Percentiles rank a stretch among this genome's conserved stretches.
phyloP scores from a whole-genome alignment of 2,329 filamentous ascomycete genomes.

The Aspergillus brasiliensis region DNA sequence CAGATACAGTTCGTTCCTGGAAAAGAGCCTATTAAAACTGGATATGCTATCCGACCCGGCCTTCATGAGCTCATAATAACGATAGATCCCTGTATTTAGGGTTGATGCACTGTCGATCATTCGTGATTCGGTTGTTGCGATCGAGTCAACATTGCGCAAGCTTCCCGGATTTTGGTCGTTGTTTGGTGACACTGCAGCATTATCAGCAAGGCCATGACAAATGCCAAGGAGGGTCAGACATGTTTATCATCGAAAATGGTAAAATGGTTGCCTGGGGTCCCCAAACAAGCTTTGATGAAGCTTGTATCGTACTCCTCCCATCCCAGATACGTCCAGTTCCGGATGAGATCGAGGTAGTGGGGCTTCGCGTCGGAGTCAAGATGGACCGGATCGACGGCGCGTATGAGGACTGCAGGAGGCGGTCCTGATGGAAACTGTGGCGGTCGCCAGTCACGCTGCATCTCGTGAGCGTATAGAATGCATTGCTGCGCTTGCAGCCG shows the following conservation, averaged over 20 bases:
- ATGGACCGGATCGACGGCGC: slow-evolving; percentile 1
- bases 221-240: background rate
- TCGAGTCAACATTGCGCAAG: background rate
- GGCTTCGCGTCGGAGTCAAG: background rate
- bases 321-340: slow-evolving; percentile 1
- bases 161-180: background rate
- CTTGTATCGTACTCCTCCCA: slow-evolving; percentile 7
- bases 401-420: slow-evolving; percentile 4
- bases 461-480: slow-evolving; percentile 2
- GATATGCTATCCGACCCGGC: background rate
- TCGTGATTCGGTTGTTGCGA: background rate
- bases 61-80: no score
- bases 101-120: background rate
- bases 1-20: background rate
- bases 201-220: background rate
- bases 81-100: no score
- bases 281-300: slow-evolving; percentile 2
- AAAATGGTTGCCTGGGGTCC: slow-evolving; percentile 8
- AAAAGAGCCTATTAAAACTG: background rate
- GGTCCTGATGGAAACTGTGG: background rate
- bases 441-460: slow-evolving; percentile 4
- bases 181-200: background rate
- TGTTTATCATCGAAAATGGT: slow-evolving; percentile 1
- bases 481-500: slow-evolving; percentile 2
- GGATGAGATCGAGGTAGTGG: slow-evolving; percentile 2